Evolutionary conservation across 345 rosid genomes (phyloP).

Genomic region (Citrus reticulata): DNA sequence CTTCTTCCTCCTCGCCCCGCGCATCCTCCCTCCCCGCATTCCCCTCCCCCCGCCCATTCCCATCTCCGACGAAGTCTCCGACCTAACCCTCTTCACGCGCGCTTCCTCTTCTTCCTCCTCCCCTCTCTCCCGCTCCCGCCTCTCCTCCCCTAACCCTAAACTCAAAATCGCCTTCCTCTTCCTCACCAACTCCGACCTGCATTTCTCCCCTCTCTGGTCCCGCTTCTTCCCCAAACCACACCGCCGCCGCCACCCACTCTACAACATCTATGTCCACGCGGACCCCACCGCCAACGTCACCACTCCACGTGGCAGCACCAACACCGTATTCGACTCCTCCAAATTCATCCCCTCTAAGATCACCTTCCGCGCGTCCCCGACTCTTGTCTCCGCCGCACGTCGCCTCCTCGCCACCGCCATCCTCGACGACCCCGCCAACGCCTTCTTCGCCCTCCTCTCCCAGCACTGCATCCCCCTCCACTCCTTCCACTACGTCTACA

Average conservation of each 20-base stretch:
- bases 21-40: slow-evolving; percentile 33
- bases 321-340: background rate
- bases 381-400: slow-evolving; percentile 86
- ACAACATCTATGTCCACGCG: slow-evolving; percentile 85
- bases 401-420: slow-evolving; percentile 85
- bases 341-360: slow-evolving; percentile 58
- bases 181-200: slow-evolving; percentile 87
- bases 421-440: slow-evolving; percentile 85
- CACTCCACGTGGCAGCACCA: slow-evolving; percentile 23
- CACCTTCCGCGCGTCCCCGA: slow-evolving; percentile 83
- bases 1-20: slow-evolving; percentile 49
- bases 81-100: slow-evolving; percentile 59
- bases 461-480: slow-evolving; percentile 87
- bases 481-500: slow-evolving; percentile 64
- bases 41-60: slow-evolving; percentile 56
- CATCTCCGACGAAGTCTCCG: slow-evolving; percentile 66
- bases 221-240: slow-evolving; percentile 43
- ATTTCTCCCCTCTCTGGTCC: slow-evolving; percentile 80
- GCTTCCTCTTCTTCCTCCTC: slow-evolving; percentile 47
- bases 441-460: slow-evolving; percentile 77
- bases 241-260: slow-evolving; percentile 25
- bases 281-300: slow-evolving; percentile 70
- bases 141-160: slow-evolving; percentile 47
- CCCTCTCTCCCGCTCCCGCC: slow-evolving; percentile 48
- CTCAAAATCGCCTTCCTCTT: slow-evolving; percentile 88